Conservation (phyloP, 257 asterid species). For the Fraxinus excelsior region DNA sequence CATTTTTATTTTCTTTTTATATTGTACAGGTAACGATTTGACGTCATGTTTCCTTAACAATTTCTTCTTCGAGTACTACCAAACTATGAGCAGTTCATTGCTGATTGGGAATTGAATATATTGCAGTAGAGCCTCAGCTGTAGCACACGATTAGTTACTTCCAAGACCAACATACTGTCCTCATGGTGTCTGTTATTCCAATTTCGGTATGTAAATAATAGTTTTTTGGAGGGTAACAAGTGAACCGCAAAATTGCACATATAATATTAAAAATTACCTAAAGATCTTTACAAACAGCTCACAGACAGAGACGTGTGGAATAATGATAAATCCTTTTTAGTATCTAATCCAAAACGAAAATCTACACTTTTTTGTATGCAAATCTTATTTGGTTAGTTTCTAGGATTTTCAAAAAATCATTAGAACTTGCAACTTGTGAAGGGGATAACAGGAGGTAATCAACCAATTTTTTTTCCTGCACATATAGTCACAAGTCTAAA, state of each 20-base stretch:
- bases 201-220: not conserved
- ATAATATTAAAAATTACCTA: too few species aligned
- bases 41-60: not conserved
- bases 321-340: too few species aligned
- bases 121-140: not conserved
- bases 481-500: not conserved
- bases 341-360: too few species aligned
- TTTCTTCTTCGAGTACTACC: not conserved
- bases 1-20: not conserved
- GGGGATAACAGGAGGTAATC: not conserved
- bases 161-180: not conserved
- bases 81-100: not conserved
- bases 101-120: not conserved
- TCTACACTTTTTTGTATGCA: too few species aligned
- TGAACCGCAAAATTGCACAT: not conserved
- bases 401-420: not conserved
- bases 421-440: not conserved
- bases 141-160: not conserved
- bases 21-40: not conserved
- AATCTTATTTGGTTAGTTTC: not conserved
- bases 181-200: not conserved
- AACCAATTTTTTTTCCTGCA: not conserved
- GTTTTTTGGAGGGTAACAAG: not conserved
- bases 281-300: too few species aligned
- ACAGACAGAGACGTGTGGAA: too few species aligned